A percentile compares a stretch with the other conserved stretches of the same genome.
phyloP scores from a whole-genome alignment of 1,139 yeast species.

The Sugiyamaella novakii region DNA sequence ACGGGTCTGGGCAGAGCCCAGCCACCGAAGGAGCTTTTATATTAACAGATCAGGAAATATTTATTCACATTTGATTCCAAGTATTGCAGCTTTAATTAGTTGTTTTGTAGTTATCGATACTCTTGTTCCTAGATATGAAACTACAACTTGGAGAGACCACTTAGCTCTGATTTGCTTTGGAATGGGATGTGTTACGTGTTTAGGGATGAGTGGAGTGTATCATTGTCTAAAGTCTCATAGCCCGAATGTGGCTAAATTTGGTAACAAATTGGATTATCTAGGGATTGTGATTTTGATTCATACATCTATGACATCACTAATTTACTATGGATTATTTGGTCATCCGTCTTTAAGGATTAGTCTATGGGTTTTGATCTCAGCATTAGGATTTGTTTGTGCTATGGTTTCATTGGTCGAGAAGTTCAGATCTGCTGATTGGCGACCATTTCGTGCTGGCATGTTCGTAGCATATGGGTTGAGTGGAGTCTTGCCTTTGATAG shows the following conservation, averaged over 20 bases:
- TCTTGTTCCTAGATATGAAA: conserved; percentile 45
- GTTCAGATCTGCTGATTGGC: conserved; percentile 69
- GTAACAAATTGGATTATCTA: conserved; percentile 82
- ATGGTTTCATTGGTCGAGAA: conserved; percentile 63
- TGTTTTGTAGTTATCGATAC: conserved; percentile 25
- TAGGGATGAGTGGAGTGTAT: conserved; percentile 72
- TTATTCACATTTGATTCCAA: conserved; percentile 78
- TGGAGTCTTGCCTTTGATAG: conserved; percentile 68
- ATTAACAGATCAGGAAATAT: conserved; percentile 50
- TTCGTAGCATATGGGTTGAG: conserved; percentile 81
- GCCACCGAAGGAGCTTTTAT: background rate
- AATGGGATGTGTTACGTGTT: conserved; percentile 58
- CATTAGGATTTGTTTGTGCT: conserved; percentile 64
- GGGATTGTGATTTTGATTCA: conserved; percentile 81
- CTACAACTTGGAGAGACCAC: conserved; percentile 51
- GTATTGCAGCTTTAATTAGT: conserved; percentile 45
- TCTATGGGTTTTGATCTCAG: conserved; percentile 54
- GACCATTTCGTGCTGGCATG: conserved; percentile 76
- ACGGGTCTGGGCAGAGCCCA: background rate
- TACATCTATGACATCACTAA: conserved; percentile 70
- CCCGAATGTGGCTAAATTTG: conserved; percentile 56
- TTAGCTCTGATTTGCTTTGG: conserved; percentile 49
- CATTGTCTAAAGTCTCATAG: conserved; percentile 83
- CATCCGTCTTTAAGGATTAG: conserved; percentile 44
- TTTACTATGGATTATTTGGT: conserved; percentile 55